Evolutionary conservation across 805 yeast species (phyloP).

Genomic region (Zygosaccharomyces siamensis): DNA sequence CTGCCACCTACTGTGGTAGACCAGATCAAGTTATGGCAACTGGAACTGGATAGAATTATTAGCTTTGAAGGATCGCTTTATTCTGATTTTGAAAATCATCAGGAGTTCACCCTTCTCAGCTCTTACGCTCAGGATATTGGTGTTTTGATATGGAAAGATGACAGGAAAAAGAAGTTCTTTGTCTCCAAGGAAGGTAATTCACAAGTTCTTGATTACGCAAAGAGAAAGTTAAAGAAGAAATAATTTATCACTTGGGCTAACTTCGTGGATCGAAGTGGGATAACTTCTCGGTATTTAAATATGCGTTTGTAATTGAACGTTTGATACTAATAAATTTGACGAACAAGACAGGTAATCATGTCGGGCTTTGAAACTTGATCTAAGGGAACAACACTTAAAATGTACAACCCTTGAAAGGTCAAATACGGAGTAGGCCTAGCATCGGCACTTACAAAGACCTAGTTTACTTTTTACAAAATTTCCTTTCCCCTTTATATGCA

Average conservation of each 20-base stretch:
- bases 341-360: background rate
- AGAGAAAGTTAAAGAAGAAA: conserved; percentile 40
- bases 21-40: conserved; percentile 93
- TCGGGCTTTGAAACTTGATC: background rate
- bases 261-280: background rate
- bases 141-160: conserved; percentile 82
- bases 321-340: background rate
- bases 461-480: too few species aligned
- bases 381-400: background rate
- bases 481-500: too few species aligned
- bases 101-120: conserved; percentile 67
- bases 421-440: too few species aligned
- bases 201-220: conserved; percentile 89
- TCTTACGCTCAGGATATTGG: conserved; percentile 89
- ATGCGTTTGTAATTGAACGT: background rate
- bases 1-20: conserved; percentile 96
- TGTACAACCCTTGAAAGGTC: background rate
- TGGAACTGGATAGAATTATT: conserved; percentile 88
- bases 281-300: background rate
- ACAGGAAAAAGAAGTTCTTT: conserved; percentile 64
- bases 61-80: conserved; percentile 83
- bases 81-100: conserved; percentile 73
- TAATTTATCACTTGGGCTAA: background rate
- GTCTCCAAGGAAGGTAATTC: conserved; percentile 82
- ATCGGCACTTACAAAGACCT: too few species aligned